Percentiles rank a stretch among this genome's conserved stretches.
These are phyloP conservation scores for Yamadazyma atmosphaerica DNA, from an alignment of 1,139 yeast species.

Conservation along the genomic window DNA sequence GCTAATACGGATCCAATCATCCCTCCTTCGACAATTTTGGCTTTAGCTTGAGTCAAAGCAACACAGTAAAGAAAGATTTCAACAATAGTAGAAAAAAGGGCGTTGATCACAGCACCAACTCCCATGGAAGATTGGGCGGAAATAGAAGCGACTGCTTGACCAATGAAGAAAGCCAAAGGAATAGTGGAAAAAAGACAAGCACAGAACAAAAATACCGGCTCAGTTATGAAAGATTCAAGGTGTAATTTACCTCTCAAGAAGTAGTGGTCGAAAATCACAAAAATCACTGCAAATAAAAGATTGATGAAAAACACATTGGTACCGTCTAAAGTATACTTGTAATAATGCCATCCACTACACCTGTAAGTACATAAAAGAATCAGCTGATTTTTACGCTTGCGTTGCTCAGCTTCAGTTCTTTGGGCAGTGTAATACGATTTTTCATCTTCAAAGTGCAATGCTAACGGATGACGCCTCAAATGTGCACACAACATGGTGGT, in stretches of 20 bases:
- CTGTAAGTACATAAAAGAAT: constrained; percentile 81
- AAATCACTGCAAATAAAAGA: constrained; percentile 72
- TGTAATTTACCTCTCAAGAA: constrained; percentile 55
- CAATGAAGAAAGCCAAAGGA: constrained; percentile 95
- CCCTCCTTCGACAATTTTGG: constrained; percentile 93
- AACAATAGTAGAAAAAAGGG: constrained; percentile 93
- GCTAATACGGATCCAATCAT: constrained; percentile 93
- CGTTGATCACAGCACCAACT: constrained; percentile 98
- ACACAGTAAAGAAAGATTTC: constrained; percentile 92
- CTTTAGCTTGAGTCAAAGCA: constrained; percentile 83
- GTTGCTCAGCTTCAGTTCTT: constrained; percentile 21
- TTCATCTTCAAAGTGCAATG: constrained; percentile 68
- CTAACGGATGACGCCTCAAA: constrained; percentile 87
- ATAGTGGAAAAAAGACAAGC: constrained; percentile 81
- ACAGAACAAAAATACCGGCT: constrained; percentile 63
- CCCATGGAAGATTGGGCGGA: constrained; percentile 99
- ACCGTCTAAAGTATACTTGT: constrained; percentile 94
- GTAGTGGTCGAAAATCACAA: constrained; percentile 80
- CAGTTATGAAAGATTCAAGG: constrained; percentile 53
- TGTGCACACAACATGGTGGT: constrained; percentile 65
- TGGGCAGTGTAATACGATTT: constrained; percentile 41
- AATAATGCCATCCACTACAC: constrained; percentile 88
- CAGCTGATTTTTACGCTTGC: constrained; percentile 37
- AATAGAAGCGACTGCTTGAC: constrained; percentile 98
- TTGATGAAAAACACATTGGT: constrained; percentile 92